Conservation (phyloP, 1,139 yeast genomes). For the Zygoascus sp. region DNA sequence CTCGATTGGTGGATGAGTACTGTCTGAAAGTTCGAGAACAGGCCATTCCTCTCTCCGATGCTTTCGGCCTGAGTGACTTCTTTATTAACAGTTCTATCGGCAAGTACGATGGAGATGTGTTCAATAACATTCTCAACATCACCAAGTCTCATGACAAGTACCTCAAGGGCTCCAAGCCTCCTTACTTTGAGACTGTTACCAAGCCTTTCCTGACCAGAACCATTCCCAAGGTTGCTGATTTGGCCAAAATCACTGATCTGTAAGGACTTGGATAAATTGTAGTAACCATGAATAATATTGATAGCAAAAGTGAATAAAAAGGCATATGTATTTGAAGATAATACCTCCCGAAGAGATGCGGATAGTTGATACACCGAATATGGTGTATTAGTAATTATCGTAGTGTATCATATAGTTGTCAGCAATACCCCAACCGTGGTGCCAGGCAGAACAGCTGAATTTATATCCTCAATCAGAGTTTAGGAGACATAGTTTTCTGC, state of each 20-base stretch:
- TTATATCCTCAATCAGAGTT: no score
- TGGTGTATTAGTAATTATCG: no score
- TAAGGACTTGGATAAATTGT: background rate
- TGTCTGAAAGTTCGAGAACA: conserved; percentile 50
- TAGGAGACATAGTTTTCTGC: no score
- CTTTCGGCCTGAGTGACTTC: conserved; percentile 82
- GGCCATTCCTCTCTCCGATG: conserved; percentile 80
- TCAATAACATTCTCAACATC: conserved; percentile 56
- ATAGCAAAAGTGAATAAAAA: background rate
- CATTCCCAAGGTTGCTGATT: conserved; percentile 16
- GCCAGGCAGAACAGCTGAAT: no score
- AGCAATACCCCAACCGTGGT: no score
- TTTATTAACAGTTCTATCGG: conserved; percentile 86
- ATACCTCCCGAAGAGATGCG: no score
- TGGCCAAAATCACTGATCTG: conserved; percentile 15
- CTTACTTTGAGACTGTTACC: conserved; percentile 37
- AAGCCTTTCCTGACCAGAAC: conserved; percentile 41
- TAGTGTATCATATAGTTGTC: no score
- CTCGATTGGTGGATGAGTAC: conserved; percentile 35
- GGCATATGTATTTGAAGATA: background rate
- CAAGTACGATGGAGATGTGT: conserved; percentile 77
- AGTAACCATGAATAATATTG: background rate
- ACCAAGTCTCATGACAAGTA: conserved; percentile 31
- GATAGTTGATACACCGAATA: no score
- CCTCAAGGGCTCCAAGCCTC: conserved; percentile 34